Evolutionary conservation across 345 rosid species (phyloP).

Genomic region (Hibiscus tridactylites): DNA sequence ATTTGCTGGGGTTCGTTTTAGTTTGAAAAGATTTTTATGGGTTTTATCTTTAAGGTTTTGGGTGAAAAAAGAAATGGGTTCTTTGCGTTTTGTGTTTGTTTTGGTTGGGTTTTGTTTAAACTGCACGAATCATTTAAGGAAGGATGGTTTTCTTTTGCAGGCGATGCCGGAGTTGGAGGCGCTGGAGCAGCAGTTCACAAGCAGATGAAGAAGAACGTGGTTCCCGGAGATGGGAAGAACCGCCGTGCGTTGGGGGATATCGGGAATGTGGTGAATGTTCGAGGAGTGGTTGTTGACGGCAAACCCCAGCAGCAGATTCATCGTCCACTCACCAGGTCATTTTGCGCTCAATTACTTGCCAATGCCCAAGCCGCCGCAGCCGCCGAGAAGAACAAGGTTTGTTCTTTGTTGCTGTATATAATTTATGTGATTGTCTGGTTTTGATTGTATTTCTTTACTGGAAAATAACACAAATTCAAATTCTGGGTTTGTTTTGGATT

Average conservation of each 20-base stretch:
- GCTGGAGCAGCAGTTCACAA: conserved; percentile 13
- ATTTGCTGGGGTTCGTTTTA: neutral
- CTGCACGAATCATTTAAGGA: neutral
- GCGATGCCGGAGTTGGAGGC: conserved; percentile 19
- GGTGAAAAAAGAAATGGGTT: neutral
- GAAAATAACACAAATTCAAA: neutral
- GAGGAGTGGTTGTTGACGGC: conserved; percentile 36
- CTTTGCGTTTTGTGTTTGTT: neutral
- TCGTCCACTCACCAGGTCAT: conserved; percentile 77
- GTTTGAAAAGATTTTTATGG: neutral
- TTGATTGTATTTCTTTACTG: neutral
- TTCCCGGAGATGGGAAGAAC: conserved; percentile 41
- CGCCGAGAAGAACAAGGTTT: conserved; percentile 58
- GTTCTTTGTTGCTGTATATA: conserved; percentile 12
- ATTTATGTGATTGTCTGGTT: neutral
- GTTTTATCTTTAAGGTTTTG: neutral
- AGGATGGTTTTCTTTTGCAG: conserved; percentile 12
- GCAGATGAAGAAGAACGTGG: conserved; percentile 49
- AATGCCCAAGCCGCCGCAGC: conserved; percentile 77
- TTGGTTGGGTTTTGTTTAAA: too few species aligned
- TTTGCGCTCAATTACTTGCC: conserved; percentile 69
- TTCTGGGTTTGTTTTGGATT: neutral
- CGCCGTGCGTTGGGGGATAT: conserved; percentile 87
- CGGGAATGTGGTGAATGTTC: conserved; percentile 54
- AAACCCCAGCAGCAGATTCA: conserved; percentile 36